Base-by-base conservation (phyloP, 495 filamentous ascomycete genomes). In the Mytilinidion resinicola region DNA sequence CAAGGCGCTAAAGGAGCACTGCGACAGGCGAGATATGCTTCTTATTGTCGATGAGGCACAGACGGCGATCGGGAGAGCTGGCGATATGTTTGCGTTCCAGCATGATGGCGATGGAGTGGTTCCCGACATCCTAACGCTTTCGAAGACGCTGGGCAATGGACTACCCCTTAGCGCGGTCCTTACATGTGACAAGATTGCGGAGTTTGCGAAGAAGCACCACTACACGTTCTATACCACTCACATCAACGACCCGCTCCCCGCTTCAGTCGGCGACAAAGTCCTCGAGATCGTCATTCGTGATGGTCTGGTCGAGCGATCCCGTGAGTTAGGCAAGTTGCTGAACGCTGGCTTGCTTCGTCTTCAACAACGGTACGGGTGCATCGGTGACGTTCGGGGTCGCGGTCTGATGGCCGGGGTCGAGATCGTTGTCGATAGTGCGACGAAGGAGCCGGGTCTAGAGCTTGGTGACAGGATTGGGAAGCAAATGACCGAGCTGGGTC, bases 1-100 rank as follows among this genome's bases (percentile, higher is more conserved):
- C 0, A 61, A 65, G 33, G 72, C 73, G 10, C 61, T 81, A 48
- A 73, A 69, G 35, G 56, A 44, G n/a, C 73, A 82, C 38, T 82
- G 79, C 63, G 69, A 75, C 46, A 70, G 70, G 15, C 67, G 79
- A 2, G 75, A 70, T 3, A 82, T 81, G 77, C 72, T 82, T 1
- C 55, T 83, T 1, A 80, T 82, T 35, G 69, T 80, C 17, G 79
- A 82, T 59, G 80, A 83, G 53, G 78, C 79, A 11, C 80, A 83
- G 61, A 81, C 79, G 0, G 79, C 76, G 0, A 69, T 82, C 0
- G 79, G 80, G 0, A 71, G 80, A 1, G 75, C 73, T 12, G 79
- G 80, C 5, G 67, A 76, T 17, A 70, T 83, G 69, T 74, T 80
- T 49, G 80, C 79, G 0, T 76, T 80, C 57, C 61, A 76, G 46